Base-by-base conservation (phyloP, 495 filamentous ascomycete species). In the Aspergillus nidulans region DNA sequence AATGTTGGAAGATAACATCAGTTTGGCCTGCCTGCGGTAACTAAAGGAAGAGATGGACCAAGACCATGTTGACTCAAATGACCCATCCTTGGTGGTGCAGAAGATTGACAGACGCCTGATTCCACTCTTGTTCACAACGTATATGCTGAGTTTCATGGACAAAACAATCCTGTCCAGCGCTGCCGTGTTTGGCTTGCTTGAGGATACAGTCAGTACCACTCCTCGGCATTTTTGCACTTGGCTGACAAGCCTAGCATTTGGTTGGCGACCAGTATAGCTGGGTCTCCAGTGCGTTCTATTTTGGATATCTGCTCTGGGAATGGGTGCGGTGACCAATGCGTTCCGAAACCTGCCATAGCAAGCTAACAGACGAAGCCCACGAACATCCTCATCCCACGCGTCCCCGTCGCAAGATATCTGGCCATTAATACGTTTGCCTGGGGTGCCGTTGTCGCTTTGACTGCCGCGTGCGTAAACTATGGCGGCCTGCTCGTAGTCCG, bases 261-360 rank as follows among this genome's bases (percentile, higher is more conserved):
- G 65, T 71, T 21, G 82, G 82, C 23, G 68, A 75, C 4, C 74
- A 85, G 50, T 85, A 85, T 52, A 81, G 71, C 57, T 86, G 79
- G 80, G 71, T 84, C 0, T 77, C 73, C 2, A 76, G 72, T n/a
- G 65, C 82, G 20, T 86, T 85, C 69, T 84, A 86, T 60, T 79
- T 86, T 57, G 84, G 85, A 4, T 86, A 77, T 57, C 65, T 82
- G 26, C 66, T 63, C 57, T 76, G 66, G 59, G 70, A 69, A 54
- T 56, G 38, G 53, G 50, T 52, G 45, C 20, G 19, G 1, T 8
- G 46, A 30, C 23, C 47, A 4, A 18, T 38, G 9, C 23, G 38
- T 21, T 36, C 36, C 32, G 16, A 55, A 1, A 34, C 20, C 5
- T 12, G 46, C 49, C 7, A 77, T 20, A n/a, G n/a, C n/a, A 43